Percentiles rank a stretch among this genome's conserved stretches.
phyloP scores from a whole-genome alignment of 306 rosid species.

The Medicago truncatula region DNA sequence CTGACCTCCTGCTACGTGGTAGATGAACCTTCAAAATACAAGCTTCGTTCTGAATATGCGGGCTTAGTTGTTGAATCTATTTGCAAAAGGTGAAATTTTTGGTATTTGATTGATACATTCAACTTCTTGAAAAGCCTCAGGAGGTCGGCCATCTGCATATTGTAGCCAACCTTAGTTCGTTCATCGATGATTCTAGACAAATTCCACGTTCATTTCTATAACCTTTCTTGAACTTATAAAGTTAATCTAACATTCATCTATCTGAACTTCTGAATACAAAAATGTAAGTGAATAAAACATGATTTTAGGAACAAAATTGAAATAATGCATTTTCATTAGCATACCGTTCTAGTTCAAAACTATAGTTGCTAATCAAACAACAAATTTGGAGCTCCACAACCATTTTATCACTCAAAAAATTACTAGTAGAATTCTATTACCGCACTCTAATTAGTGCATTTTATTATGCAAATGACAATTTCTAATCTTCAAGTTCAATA shows the following conservation, averaged over 20 bases:
- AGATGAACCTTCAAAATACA: neutral
- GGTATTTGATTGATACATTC: too few relatives aligned
- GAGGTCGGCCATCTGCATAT: too few relatives aligned
- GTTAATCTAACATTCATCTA: neutral
- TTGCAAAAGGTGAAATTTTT: too few relatives aligned
- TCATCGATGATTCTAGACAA: too few relatives aligned
- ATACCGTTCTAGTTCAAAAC: slow-evolving; percentile 29
- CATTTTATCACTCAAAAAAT: slow-evolving; percentile 35
- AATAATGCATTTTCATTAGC: neutral
- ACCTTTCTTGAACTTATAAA: too few relatives aligned
- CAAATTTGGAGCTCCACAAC: slow-evolving; percentile 11
- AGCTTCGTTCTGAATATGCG: neutral
- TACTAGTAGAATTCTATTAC: slow-evolving; percentile 23
- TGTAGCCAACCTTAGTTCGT: too few relatives aligned
- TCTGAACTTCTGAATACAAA: neutral
- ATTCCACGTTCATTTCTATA: too few relatives aligned
- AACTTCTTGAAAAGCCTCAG: too few relatives aligned
- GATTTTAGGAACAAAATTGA: neutral
- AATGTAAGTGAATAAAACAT: neutral
- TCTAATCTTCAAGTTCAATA: slow-evolving; percentile 85
- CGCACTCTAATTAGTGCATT: slow-evolving; percentile 23
- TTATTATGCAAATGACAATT: slow-evolving; percentile 29
- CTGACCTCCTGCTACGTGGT: neutral
- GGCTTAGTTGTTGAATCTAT: too few relatives aligned
- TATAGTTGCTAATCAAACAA: neutral